Evolutionary conservation across 805 yeast genomes (phyloP), one percentile per base, ranked within the genome.

Genomic region (Yamadazyma philogaea): DNA sequence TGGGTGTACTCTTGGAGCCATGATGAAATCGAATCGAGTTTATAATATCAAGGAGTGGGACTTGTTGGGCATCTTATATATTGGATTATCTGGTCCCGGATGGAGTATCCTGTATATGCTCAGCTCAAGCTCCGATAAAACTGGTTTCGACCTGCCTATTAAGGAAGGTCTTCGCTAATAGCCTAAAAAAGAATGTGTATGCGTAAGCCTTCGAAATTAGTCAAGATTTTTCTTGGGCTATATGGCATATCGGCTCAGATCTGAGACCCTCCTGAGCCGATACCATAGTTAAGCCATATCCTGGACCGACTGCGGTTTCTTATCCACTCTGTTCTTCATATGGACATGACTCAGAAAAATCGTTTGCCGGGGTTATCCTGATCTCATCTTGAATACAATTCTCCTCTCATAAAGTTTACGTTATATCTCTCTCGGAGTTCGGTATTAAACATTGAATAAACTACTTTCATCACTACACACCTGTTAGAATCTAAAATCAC

Each of bases 1-100:
- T 35, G 84, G 84, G 58, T 80, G 84, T 33, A 57, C 18, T 26
- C 40, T 36, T 15, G 56, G 46, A 28, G 49, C 44, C 46, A 42
- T 42, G 14, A 31, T 38, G 14, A 2, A 22, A 22, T n/a, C n/a
- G 10, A 15, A 14, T 22, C 20, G 8, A 22, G 24, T 15, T 15
- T 34, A 16, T 11, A 33, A 2, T 26, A 24, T n/a, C 14, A 19
- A 19, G 18, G 15, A 12, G 14, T 18, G 18, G 20, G 15, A n/a
- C 30, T 22, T 34, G 30, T 18, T 5, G 20, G 20, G n/a, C 15
- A 11, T 12, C 18, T 18, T 32, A 19, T 15, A 32, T 4, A 7
- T 24, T 7, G 12, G 12, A 24, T 24, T 24, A 7, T 24, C n/a
- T 24, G 10, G 28, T 4, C 10, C 28, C 8, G 8, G 12, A 11